phyloP scores from a whole-genome alignment of 441 rosid species.

The Sinapis alba region DNA sequence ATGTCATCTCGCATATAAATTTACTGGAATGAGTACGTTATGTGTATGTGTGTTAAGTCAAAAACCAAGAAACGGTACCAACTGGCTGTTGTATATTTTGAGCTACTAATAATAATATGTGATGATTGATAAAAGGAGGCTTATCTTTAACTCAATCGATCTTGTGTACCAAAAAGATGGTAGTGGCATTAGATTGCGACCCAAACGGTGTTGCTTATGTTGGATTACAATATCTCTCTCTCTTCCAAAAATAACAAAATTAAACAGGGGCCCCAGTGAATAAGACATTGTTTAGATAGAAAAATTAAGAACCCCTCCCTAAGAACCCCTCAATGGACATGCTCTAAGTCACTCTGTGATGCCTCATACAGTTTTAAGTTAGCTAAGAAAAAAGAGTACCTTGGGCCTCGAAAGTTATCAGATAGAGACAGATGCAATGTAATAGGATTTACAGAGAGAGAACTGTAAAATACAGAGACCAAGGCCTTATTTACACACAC shows the following conservation, averaged over 20 bases:
- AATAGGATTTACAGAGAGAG: conserved; percentile 27
- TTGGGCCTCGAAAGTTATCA: background rate
- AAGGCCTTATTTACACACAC: conserved; percentile 33
- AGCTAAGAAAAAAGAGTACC: too few relatives aligned
- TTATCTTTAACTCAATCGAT: conserved; percentile 32
- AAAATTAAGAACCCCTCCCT: too few relatives aligned
- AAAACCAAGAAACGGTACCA: conserved; percentile 10
- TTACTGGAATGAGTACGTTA: background rate
- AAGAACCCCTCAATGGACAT: too few relatives aligned
- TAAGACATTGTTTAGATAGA: too few relatives aligned
- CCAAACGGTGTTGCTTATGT: conserved; percentile 23
- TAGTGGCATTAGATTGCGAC: conserved; percentile 26
- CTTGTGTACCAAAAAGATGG: conserved; percentile 15
- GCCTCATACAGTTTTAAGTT: too few relatives aligned
- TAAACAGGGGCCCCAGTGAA: background rate
- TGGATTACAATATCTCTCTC: conserved; percentile 6
- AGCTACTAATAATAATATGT: conserved; percentile 1
- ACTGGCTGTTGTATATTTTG: background rate
- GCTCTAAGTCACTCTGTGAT: too few relatives aligned
- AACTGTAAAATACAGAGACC: conserved; percentile 10
- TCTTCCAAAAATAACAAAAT: background rate
- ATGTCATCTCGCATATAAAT: background rate
- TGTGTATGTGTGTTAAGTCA: background rate
- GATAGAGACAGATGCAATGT: conserved; percentile 5
- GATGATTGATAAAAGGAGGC: conserved; percentile 12